These are phyloP conservation scores for Alternaria sp. DNA, from an alignment of 2,329 filamentous ascomycete species.

Conservation along the genomic window DNA sequence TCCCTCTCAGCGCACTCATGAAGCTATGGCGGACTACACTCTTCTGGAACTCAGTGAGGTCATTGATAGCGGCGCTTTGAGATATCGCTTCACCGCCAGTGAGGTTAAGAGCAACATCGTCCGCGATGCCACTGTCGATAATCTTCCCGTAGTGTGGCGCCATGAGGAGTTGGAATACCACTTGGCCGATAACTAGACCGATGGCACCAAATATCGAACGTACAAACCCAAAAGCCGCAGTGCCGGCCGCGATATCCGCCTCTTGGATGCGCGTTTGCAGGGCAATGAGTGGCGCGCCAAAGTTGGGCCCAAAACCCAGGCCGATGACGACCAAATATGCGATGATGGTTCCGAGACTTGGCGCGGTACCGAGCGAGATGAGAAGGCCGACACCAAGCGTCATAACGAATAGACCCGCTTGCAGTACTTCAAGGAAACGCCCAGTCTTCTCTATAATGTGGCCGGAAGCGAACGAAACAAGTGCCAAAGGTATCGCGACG, in stretches of 20 bases:
- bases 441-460: slow-evolving; percentile 54
- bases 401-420: slow-evolving; percentile 40
- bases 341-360: slow-evolving; percentile 47
- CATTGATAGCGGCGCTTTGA: slow-evolving; percentile 29
- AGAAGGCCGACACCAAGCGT: slow-evolving; percentile 45
- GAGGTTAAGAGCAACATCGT: slow-evolving; percentile 31
- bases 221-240: slow-evolving; percentile 58
- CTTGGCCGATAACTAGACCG: slow-evolving; percentile 58
- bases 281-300: slow-evolving; percentile 61
- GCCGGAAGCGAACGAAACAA: slow-evolving; percentile 55
- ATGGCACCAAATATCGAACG: slow-evolving; percentile 55
- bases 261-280: slow-evolving; percentile 66
- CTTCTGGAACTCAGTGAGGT: slow-evolving; percentile 39
- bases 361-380: slow-evolving; percentile 25
- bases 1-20: slow-evolving; percentile 53
- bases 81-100: slow-evolving; percentile 42
- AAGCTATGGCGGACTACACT: slow-evolving; percentile 51
- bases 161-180: slow-evolving; percentile 65
- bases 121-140: slow-evolving; percentile 23
- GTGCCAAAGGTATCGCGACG: slow-evolving; percentile 56
- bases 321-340: slow-evolving; percentile 59
- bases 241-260: slow-evolving; percentile 59
- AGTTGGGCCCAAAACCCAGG: slow-evolving; percentile 60
- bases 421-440: slow-evolving; percentile 48
- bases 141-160: slow-evolving; percentile 47